Conservation (phyloP, 2,329 filamentous ascomycete genomes). For the Grosmannia serpens region DNA sequence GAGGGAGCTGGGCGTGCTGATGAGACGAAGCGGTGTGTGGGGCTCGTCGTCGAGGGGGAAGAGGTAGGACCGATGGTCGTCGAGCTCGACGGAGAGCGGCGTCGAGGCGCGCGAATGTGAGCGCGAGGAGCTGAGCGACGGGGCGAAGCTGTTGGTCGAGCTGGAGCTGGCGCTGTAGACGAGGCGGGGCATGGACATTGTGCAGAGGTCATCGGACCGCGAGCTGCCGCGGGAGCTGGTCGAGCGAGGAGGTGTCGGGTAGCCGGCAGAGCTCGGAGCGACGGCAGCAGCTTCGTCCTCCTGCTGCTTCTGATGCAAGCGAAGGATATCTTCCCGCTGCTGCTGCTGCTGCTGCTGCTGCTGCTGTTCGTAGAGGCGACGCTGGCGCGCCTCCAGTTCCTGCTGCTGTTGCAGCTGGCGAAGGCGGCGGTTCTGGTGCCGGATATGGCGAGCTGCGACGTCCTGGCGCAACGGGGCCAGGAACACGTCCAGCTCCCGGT, state of each 20-base stretch:
- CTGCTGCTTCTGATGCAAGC: slow-evolving; percentile 5
- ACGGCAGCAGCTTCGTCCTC: slow-evolving; percentile 18
- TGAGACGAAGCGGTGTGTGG: slow-evolving; percentile 31
- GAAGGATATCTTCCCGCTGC: slow-evolving; percentile 3
- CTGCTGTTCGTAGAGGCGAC: slow-evolving; percentile 20
- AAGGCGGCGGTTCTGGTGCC: slow-evolving; percentile 33
- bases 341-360: slow-evolving; percentile 17
- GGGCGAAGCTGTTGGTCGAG: slow-evolving; percentile 31
- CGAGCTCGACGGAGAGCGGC: slow-evolving; percentile 29
- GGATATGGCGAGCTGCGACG: slow-evolving; percentile 37
- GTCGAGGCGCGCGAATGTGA: slow-evolving; percentile 37
- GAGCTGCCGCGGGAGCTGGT: slow-evolving; percentile 22
- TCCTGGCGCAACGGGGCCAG: slow-evolving; percentile 67
- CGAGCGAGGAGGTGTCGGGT: slow-evolving; percentile 35
- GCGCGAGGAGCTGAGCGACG: slow-evolving; percentile 35
- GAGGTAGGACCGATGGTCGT: slow-evolving; percentile 28
- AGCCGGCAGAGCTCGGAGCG: slow-evolving; percentile 22
- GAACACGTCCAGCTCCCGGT: slow-evolving; percentile 78
- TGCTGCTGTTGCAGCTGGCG: slow-evolving; percentile 20
- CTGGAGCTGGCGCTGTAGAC: slow-evolving; percentile 30
- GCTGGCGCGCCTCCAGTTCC: slow-evolving; percentile 17
- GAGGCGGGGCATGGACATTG: slow-evolving; percentile 32
- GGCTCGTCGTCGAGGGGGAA: slow-evolving; percentile 30
- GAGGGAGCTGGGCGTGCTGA: slow-evolving; percentile 14
- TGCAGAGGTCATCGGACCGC: slow-evolving; percentile 17